These are phyloP conservation scores for Penicillium sp. DNA, from an alignment of 2,329 filamentous ascomycete genomes.

Conservation along the genomic window DNA sequence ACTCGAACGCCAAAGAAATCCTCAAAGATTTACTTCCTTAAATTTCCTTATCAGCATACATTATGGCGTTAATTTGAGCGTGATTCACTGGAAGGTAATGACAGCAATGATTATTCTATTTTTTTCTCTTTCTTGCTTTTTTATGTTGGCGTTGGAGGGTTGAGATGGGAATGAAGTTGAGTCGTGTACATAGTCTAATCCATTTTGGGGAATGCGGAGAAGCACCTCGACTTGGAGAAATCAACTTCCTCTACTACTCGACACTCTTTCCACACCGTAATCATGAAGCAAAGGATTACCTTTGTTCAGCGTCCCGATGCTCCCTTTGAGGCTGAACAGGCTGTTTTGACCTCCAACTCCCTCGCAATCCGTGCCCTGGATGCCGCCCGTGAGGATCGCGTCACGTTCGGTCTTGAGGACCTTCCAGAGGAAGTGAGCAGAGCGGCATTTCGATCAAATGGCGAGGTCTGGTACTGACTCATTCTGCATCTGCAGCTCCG, in stretches of 20 bases:
- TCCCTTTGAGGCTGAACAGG: conserved; percentile 58
- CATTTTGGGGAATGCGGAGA: conserved; percentile 21
- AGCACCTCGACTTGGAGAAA: conserved; percentile 14
- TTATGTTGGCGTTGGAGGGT: not conserved
- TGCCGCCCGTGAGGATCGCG: conserved; percentile 70
- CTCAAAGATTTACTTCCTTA: conserved; percentile 68
- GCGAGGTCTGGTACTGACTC: not conserved
- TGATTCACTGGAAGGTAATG: conserved; percentile 20
- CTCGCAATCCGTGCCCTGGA: conserved; percentile 57
- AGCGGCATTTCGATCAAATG: too few relatives aligned
- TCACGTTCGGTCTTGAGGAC: conserved; percentile 69
- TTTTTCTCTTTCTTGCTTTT: not conserved
- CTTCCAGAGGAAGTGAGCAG: conserved; percentile 59
- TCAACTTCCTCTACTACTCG: not conserved
- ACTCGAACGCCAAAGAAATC: conserved; percentile 69
- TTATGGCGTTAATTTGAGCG: conserved; percentile 18
- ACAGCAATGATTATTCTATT: conserved; percentile 14
- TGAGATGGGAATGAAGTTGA: not conserved
- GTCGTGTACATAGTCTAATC: conserved; percentile 14
- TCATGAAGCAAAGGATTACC: conserved; percentile 55
- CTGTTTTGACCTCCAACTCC: conserved; percentile 53
- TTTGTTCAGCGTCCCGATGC: conserved; percentile 65
- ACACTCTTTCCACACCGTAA: not conserved
- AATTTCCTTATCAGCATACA: conserved; percentile 20
- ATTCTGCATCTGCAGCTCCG: conserved; percentile 47